Evolutionary conservation across 2,329 filamentous ascomycete genomes (phyloP).

Genomic region (Pyrenochaeta sp.): DNA sequence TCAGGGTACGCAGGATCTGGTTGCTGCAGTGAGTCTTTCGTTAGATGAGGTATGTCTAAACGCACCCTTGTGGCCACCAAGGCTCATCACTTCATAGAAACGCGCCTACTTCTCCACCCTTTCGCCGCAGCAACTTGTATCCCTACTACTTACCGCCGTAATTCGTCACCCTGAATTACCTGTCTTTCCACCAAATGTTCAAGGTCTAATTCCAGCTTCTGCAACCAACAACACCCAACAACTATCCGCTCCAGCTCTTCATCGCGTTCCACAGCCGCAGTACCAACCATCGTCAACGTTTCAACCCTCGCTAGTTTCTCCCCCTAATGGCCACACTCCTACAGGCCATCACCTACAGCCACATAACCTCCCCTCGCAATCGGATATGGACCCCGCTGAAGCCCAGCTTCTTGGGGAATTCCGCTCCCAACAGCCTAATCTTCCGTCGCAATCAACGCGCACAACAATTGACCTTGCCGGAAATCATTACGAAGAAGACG

Average conservation of each 20-base stretch:
- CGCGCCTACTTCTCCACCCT: slow-evolving; percentile 70
- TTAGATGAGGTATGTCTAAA: slow-evolving; percentile 51
- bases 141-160: slow-evolving; percentile 69
- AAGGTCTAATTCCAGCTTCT: slow-evolving; percentile 30
- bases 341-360: slow-evolving; percentile 29
- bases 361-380: slow-evolving; percentile 21
- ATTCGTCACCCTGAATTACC: slow-evolving; percentile 70
- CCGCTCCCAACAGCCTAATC: slow-evolving; percentile 14
- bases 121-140: slow-evolving; percentile 68
- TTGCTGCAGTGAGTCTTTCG: slow-evolving; percentile 50
- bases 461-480: slow-evolving; percentile 30
- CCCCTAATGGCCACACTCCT: slow-evolving; percentile 43
- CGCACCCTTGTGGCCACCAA: not conserved
- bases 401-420: slow-evolving; percentile 43
- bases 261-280: slow-evolving; percentile 9
- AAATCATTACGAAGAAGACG: slow-evolving; percentile 51
- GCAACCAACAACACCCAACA: slow-evolving; percentile 16
- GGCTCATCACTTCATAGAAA: slow-evolving; percentile 57
- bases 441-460: slow-evolving; percentile 12
- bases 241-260: slow-evolving; percentile 9
- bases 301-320: slow-evolving; percentile 16
- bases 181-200: slow-evolving; percentile 63
- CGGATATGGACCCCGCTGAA: slow-evolving; percentile 40
- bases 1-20: slow-evolving; percentile 48
- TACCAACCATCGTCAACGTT: slow-evolving; percentile 21